Base-by-base conservation (phyloP, 169 alveolate genomes). In the Plasmodium billcollinsi region DNA sequence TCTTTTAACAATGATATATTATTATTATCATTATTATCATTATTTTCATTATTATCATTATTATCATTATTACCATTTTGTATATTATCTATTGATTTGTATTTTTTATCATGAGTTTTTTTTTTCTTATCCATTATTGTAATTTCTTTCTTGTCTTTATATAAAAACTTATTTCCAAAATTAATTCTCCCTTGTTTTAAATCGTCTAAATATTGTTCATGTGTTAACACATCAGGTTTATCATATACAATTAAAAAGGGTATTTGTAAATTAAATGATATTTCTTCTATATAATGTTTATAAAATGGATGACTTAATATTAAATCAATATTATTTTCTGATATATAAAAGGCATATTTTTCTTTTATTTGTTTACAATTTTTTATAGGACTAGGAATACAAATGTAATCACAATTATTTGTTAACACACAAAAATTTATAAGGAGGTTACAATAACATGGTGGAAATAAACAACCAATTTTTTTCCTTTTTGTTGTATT, bases 291-390 rank as follows among this genome's bases (percentile, higher is more conserved):
- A 49, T 69, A 83, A 70, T 83, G 91, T 50, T 83, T 83, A 52
- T 83, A 83, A 47, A 83, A 83, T 43, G 91, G 91, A 83, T 83
- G 91, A n/a, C 91, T 69, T 45, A 83, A 73, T 54, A 83, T 83
- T 83, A 83, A 83, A 56, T 69, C 85, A 11, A 59, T 83, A 20
- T 83, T 83, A 83, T 83, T 83, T 59, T 83, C 85, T 43, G 91
- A 26, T 70, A 83, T 69, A 49, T 56, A 83, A 70, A 83, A 83
- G 29, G 91, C 70, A 83, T 83, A 83, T 58, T 58, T 69, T 14
- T 83, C 83, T 62, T 83, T 83, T 58, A 43, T 83, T 62, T 83
- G 91, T 50, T 69, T 83, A 45, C 86, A 15, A 49, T 83, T 83
- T 21, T 83, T 56, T 83, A 83, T 73, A 52, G 91, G 91, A 6